phyloP scores from a whole-genome alignment of 2,329 filamentous ascomycete species.

The Penicillium sp. region DNA sequence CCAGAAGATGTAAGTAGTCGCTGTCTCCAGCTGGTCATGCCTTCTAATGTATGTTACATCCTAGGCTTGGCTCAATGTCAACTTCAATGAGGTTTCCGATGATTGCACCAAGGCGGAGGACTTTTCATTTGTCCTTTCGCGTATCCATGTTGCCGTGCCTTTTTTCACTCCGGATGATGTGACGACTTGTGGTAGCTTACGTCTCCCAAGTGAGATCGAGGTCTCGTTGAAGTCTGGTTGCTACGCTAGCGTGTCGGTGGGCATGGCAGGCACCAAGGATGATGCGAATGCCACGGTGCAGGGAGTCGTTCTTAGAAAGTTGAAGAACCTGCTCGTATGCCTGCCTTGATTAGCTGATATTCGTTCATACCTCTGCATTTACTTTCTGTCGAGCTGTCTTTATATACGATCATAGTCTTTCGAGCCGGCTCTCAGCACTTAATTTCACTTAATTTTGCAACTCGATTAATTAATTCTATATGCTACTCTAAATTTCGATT shows the following conservation, averaged over 20 bases:
- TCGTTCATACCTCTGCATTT: too few species aligned
- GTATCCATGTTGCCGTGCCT: slow-evolving; percentile 50
- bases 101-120: slow-evolving; percentile 50
- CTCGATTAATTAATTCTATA: too few species aligned
- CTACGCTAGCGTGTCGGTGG: slow-evolving; percentile 60
- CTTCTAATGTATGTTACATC: not conserved
- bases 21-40: not conserved
- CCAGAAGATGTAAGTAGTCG: slow-evolving; percentile 41
- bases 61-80: slow-evolving; percentile 61
- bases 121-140: slow-evolving; percentile 60
- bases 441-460: too few species aligned
- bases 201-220: slow-evolving; percentile 56
- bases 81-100: slow-evolving; percentile 53
- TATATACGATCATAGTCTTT: too few species aligned
- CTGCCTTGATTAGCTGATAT: slow-evolving; percentile 31
- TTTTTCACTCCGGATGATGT: slow-evolving; percentile 47
- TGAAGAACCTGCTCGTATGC: slow-evolving; percentile 48
- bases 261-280: slow-evolving; percentile 55
- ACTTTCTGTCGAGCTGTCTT: too few species aligned
- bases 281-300: slow-evolving; percentile 53
- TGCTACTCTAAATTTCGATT: too few species aligned
- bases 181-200: slow-evolving; percentile 50
- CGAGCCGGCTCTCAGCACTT: too few species aligned
- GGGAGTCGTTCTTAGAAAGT: slow-evolving; percentile 48
- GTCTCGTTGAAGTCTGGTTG: slow-evolving; percentile 53